Conservation (phyloP, 1,284 basidiomycete genomes). For the Sutorius eximius region DNA sequence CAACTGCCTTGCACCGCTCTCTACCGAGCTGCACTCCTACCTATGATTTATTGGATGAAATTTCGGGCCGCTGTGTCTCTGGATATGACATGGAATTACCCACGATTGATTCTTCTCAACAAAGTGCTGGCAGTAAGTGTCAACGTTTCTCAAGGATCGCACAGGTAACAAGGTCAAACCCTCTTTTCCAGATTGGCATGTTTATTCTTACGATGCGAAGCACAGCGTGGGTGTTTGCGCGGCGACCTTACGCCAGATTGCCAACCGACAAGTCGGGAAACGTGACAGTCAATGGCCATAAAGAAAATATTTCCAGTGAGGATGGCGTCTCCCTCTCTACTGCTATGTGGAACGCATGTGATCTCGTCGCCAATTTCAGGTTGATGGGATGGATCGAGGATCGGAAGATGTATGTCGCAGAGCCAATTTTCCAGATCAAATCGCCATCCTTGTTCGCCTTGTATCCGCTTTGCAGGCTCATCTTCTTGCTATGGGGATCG, state of each 20-base stretch:
- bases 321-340: conserved; percentile 2
- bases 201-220: conserved; percentile 30
- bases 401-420: conserved; percentile 12
- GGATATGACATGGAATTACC: conserved; percentile 24
- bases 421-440: conserved; percentile 13
- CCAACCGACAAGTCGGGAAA: conserved; percentile 6
- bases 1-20: conserved; percentile 24
- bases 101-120: conserved; percentile 22
- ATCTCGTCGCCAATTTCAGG: conserved; percentile 27
- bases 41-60: conserved; percentile 19
- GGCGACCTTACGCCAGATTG: conserved; percentile 17
- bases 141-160: not conserved
- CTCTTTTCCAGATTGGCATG: conserved; percentile 22
- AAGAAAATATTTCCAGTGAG: not conserved
- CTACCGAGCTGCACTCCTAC: conserved; percentile 28
- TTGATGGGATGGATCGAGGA: conserved; percentile 31
- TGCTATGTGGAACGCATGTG: conserved; percentile 32
- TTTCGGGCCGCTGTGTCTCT: conserved; percentile 16
- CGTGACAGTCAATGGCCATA: not conserved
- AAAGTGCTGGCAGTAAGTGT: conserved; percentile 26
- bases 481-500: conserved; percentile 3
- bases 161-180: not conserved
- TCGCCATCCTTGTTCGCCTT: conserved; percentile 23
- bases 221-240: conserved; percentile 21
- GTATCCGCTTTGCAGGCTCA: conserved; percentile 14